Conservation (phyloP, 2,329 filamentous ascomycete species). For the Stylonectria norvegica region DNA sequence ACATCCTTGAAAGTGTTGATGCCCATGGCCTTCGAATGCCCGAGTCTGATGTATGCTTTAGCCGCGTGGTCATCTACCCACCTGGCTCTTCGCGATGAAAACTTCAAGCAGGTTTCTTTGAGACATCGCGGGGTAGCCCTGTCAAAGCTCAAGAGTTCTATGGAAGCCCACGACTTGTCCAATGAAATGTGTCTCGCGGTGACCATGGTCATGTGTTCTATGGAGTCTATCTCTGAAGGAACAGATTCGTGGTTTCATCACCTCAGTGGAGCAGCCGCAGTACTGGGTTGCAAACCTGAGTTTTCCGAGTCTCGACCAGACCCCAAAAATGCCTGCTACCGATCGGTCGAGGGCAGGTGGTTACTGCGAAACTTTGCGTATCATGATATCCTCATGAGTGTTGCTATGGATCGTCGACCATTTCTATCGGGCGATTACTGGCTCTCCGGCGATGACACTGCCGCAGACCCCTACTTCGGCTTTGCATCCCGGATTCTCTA, state of each 20-base stretch:
- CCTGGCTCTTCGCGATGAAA: slow-evolving; percentile 13
- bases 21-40: slow-evolving; percentile 22
- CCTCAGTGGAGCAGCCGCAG: slow-evolving; percentile 14
- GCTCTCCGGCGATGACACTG: slow-evolving; percentile 5
- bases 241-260: slow-evolving; percentile 19
- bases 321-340: slow-evolving; percentile 1
- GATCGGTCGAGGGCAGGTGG: slow-evolving; percentile 17
- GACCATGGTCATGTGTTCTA: slow-evolving; percentile 22
- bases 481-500: slow-evolving; percentile 9
- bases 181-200: slow-evolving; percentile 20
- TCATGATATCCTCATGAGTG: slow-evolving; percentile 12
- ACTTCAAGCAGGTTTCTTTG: slow-evolving; percentile 12
- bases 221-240: slow-evolving; percentile 19
- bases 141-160: slow-evolving; percentile 7
- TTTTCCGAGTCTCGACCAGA: not conserved
- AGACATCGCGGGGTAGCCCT: slow-evolving; percentile 16
- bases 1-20: slow-evolving; percentile 12
- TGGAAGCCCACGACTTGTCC: slow-evolving; percentile 10
- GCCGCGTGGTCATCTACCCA: slow-evolving; percentile 21
- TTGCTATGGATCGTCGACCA: slow-evolving; percentile 8
- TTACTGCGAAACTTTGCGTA: slow-evolving; percentile 15
- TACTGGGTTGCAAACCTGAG: not conserved
- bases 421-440: slow-evolving; percentile 9
- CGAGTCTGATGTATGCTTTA: slow-evolving; percentile 15
- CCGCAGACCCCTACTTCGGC: slow-evolving; percentile 11